Conservation (phyloP, 1,284 basidiomycete genomes). For the Rhodotorula mucilaginosa region DNA sequence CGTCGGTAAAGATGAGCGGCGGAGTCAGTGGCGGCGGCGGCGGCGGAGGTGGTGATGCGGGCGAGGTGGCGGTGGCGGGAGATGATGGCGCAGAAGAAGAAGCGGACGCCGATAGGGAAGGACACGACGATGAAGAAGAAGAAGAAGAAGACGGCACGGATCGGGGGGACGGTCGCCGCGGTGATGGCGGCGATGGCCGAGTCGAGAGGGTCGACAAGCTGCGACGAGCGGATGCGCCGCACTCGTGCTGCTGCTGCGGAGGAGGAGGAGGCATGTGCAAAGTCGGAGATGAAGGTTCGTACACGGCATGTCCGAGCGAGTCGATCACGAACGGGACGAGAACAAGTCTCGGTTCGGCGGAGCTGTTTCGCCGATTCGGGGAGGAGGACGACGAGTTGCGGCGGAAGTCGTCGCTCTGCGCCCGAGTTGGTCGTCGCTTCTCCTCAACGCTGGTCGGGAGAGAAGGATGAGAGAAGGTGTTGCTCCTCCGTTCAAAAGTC, state of each 20-base stretch:
- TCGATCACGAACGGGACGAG: conserved; percentile 32
- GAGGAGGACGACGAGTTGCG: background rate
- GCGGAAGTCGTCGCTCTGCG: conserved; percentile 8
- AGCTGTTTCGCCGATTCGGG: background rate
- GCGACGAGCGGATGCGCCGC: background rate
- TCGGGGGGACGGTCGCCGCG: background rate
- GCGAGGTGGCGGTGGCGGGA: too few species aligned
- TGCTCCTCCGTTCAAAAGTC: background rate
- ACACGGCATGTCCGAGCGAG: conserved; percentile 16
- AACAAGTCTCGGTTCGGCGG: conserved; percentile 15
- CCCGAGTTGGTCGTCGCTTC: background rate
- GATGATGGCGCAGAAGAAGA: too few species aligned
- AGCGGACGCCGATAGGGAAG: too few species aligned
- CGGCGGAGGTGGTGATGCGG: too few species aligned
- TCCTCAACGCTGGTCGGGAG: background rate
- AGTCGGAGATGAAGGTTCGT: conserved; percentile 10
- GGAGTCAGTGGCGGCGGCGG: too few species aligned
- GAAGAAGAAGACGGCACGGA: background rate
- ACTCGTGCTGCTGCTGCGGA: background rate
- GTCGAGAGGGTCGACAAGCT: conserved; percentile 4
- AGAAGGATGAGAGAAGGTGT: conserved; percentile 12
- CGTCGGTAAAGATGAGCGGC: too few species aligned
- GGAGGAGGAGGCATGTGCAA: conserved; percentile 3
- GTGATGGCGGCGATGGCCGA: background rate
- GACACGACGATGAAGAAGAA: background rate